phyloP scores from a whole-genome alignment of 2,329 filamentous ascomycete species.

The Curvularia eragrostidis region DNA sequence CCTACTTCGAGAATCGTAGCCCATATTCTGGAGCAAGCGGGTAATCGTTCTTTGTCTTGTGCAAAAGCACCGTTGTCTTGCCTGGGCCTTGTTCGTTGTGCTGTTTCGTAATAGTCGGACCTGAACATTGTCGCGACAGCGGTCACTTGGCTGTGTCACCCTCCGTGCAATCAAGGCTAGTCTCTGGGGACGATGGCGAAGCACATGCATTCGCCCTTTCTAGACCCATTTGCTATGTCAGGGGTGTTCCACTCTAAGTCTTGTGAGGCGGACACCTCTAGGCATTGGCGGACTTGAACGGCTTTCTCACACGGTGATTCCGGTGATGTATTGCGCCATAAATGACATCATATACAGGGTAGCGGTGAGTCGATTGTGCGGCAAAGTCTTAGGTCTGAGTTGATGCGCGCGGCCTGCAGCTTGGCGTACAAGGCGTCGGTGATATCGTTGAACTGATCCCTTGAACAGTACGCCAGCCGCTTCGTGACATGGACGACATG shows the following conservation, averaged over 20 bases:
- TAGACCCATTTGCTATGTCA: constrained; percentile 9
- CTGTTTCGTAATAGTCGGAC: constrained; percentile 1
- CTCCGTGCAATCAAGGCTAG: constrained; percentile 7
- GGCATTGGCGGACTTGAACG: constrained; percentile 2
- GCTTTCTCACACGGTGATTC: constrained; percentile 1
- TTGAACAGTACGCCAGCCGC: neutral
- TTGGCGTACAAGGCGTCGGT: neutral
- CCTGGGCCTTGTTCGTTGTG: neutral
- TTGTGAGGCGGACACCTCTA: constrained; percentile 7
- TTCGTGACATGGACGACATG: neutral
- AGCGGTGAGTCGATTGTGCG: constrained; percentile 2
- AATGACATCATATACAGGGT: constrained; percentile 8
- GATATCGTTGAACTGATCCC: neutral
- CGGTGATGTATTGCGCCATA: constrained; percentile 5
- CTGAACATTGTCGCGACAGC: constrained; percentile 1
- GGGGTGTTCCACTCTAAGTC: constrained; percentile 9
- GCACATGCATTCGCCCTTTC: neutral
- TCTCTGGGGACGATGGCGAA: constrained; percentile 5
- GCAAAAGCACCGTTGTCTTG: constrained; percentile 4
- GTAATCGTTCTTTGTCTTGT: constrained; percentile 1
- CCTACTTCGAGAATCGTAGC: constrained; percentile 8
- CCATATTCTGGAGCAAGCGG: constrained; percentile 12
- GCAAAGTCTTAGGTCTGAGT: neutral
- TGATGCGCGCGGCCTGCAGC: neutral
- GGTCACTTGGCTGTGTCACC: constrained; percentile 10